Percentiles rank a stretch among this genome's conserved stretches.
Conservation (phyloP, 225 moss, liverwort and hornwort genomes). For the Bryum argenteum region DNA sequence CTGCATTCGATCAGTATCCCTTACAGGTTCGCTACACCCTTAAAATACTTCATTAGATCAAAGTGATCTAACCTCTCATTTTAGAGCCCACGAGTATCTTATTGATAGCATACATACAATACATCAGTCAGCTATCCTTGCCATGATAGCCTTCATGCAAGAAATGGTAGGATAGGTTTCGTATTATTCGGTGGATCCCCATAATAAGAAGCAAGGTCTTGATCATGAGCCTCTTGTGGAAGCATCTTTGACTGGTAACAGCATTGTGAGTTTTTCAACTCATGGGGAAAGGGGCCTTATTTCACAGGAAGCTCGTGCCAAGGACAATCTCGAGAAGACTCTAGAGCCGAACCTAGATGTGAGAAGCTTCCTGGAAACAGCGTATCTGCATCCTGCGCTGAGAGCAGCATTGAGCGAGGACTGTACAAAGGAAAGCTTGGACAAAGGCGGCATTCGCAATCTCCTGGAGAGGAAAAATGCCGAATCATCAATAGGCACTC, state of each 20-base stretch:
- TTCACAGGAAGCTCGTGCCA: conserved; percentile 76
- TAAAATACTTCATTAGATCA: background rate
- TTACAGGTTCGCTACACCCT: conserved; percentile 58
- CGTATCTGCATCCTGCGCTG: conserved; percentile 75
- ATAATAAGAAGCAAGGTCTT: background rate
- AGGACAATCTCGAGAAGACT: conserved; percentile 63
- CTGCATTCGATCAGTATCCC: conserved; percentile 70
- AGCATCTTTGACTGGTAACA: conserved; percentile 2
- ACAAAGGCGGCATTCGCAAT: conserved; percentile 51
- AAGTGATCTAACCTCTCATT: conserved; percentile 2
- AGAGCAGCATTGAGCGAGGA: conserved; percentile 41
- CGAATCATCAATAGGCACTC: conserved; percentile 29
- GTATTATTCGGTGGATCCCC: no score
- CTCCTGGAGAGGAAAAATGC: conserved; percentile 37
- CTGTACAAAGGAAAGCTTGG: background rate
- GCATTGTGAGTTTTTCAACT: background rate
- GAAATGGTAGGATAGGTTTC: background rate
- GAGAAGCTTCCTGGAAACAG: conserved; percentile 57
- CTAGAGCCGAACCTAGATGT: conserved; percentile 59
- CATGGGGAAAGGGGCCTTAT: background rate
- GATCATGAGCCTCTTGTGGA: background rate
- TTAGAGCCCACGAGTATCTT: background rate
- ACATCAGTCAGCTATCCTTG: background rate
- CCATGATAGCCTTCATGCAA: background rate
- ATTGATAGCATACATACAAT: background rate